Conservation (phyloP, 768 basidiomycete species). For the Suillus luteus region DNA sequence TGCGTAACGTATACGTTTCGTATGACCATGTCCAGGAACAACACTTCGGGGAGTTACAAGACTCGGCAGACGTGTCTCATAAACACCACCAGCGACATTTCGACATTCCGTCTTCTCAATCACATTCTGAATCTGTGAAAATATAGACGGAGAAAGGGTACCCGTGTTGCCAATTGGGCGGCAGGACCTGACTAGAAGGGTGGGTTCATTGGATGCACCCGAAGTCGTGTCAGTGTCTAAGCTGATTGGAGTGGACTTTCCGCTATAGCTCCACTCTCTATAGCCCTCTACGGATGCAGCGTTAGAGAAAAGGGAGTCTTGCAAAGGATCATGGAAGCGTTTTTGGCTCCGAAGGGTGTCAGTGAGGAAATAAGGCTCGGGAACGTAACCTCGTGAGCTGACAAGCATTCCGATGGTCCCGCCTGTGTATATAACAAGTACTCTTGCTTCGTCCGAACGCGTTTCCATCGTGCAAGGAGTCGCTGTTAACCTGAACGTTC, state of each 20-base stretch:
- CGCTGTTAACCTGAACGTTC: background rate
- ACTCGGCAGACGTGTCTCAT: constrained; percentile 73
- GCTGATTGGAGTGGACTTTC: constrained; percentile 51
- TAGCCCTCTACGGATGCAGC: constrained; percentile 79
- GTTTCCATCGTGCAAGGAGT: constrained; percentile 45
- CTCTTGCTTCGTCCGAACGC: constrained; percentile 66
- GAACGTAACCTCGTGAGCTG: constrained; percentile 74
- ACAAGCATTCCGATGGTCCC: constrained; percentile 91
- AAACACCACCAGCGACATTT: constrained; percentile 61
- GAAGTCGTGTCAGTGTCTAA: constrained; percentile 18
- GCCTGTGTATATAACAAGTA: constrained; percentile 86
- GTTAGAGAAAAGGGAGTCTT: constrained; percentile 84
- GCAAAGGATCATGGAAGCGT: constrained; percentile 89
- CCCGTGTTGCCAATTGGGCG: constrained; percentile 59
- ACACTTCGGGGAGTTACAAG: constrained; percentile 77
- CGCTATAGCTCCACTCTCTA: constrained; percentile 71
- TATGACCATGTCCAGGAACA: constrained; percentile 58
- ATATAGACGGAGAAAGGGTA: constrained; percentile 34
- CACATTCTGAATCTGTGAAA: constrained; percentile 13
- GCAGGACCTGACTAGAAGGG: constrained; percentile 65
- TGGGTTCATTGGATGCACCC: constrained; percentile 34
- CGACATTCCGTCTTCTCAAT: constrained; percentile 38
- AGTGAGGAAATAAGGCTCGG: constrained; percentile 86
- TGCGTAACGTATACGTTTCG: constrained; percentile 82
- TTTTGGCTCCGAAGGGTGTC: constrained; percentile 80